Base-by-base conservation (phyloP, 371 early-diverging fungal genomes). In the Rhizomucor pusillus region DNA sequence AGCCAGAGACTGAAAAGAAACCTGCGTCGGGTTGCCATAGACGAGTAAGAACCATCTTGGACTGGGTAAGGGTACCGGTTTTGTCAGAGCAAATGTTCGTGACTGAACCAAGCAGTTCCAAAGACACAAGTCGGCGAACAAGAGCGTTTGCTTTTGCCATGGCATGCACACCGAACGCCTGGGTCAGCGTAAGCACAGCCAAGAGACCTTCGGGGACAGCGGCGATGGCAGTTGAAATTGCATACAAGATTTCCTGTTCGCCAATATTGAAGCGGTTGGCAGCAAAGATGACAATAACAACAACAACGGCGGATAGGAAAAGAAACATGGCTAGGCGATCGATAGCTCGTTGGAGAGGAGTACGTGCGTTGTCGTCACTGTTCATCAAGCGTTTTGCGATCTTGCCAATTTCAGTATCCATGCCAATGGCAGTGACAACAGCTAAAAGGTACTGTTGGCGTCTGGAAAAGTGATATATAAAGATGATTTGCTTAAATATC, bases 191-290 rank as follows among this genome's bases (percentile, higher is more conserved):
- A 24, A 88, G 77, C 11, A 95, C 94, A 25, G 95, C 94, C 10
- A 95, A 87, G 4, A 97, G 81, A 53, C 97, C 99, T 72, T 97
- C 97, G 35, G 99, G 99, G 54, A 98, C 93, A 16, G 94, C 90
- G 25, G 94, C 88, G 56, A 98, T 94, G 16, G 91, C 93, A 29
- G 97, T 79, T 37, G 90, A 85, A 37, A 92, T 85, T 5, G 89
- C 88, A 59, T 90, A 89, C 13, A 90, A 64, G 5, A 85, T 77
- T 13, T 84, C 82, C 22, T 85, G 84, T 41, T 79, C 73, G 50
- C 80, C 82, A 37, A 83, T 86, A 52, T 80, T 71, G 72, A 89
- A 89, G 39, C 65, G 67, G 37, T 69, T 63, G 41, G 63, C 56
- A 48, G 60, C 87, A 54, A 90, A 72, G 33, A 80, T 74, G 44